Percentiles rank a stretch among this genome's conserved stretches.
These are phyloP conservation scores for Cutaneotrichosporon cavernicola DNA, from an alignment of 1,284 basidiomycete genomes.

Conservation along the genomic window DNA sequence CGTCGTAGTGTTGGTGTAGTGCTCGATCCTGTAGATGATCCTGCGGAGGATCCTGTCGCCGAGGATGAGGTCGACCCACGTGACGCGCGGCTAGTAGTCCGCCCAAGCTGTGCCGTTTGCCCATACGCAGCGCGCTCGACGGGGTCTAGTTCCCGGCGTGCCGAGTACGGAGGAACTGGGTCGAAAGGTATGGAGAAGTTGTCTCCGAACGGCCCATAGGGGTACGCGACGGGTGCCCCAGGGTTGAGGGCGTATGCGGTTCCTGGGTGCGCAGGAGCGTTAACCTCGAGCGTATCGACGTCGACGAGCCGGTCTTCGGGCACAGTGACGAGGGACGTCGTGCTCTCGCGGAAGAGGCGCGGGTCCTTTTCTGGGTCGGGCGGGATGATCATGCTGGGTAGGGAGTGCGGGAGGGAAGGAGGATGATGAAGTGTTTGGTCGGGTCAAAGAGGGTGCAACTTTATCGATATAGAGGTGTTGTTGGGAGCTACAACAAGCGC, in stretches of 20 bases:
- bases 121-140: slow-evolving; percentile 7
- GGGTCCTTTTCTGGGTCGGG: slow-evolving; percentile 53
- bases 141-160: slow-evolving; percentile 3
- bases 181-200: slow-evolving; percentile 30
- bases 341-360: slow-evolving; percentile 33
- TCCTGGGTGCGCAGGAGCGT: slow-evolving; percentile 21
- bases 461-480: neutral
- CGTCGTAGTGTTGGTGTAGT: neutral
- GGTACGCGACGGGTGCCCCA: slow-evolving; percentile 11
- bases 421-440: neutral
- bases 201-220: slow-evolving; percentile 26
- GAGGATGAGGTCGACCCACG: slow-evolving; percentile 13
- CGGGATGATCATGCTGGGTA: slow-evolving; percentile 50
- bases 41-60: neutral
- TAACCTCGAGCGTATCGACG: slow-evolving; percentile 4
- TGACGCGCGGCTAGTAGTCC: slow-evolving; percentile 6
- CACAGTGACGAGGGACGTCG: slow-evolving; percentile 13
- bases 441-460: neutral
- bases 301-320: slow-evolving; percentile 20
- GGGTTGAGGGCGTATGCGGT: slow-evolving; percentile 22
- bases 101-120: neutral
- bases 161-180: slow-evolving; percentile 41
- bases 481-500: neutral
- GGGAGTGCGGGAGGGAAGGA: neutral
- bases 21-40: neutral